A percentile compares a stretch with the other conserved stretches of the same genome.
Conservation (phyloP, 2,329 filamentous ascomycete species). For the Simplicillium sp. region DNA sequence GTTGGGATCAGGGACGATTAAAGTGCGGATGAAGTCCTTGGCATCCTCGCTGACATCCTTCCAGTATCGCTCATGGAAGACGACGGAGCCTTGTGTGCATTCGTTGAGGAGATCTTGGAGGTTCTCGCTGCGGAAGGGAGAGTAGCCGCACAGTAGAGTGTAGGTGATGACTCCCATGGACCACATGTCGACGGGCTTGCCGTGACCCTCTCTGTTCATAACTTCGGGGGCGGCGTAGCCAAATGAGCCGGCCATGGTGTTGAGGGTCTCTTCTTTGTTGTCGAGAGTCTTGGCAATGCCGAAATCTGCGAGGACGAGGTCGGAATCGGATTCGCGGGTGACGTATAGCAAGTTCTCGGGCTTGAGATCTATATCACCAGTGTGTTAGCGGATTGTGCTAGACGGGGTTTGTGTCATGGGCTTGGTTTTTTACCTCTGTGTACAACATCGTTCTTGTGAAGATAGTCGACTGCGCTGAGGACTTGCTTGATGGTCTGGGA, state of each 20-base stretch:
- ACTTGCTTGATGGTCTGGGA: conserved; percentile 94
- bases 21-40: conserved; percentile 80
- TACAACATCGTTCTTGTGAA: conserved; percentile 90
- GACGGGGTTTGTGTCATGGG: not conserved
- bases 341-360: conserved; percentile 96
- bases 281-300: conserved; percentile 98
- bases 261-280: conserved; percentile 80
- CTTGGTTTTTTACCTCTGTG: conserved; percentile 73
- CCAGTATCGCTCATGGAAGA: conserved; percentile 98
- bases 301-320: conserved; percentile 91
- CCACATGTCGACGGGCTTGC: conserved; percentile 99
- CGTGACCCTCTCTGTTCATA: conserved; percentile 95
- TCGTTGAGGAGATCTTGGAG: conserved; percentile 90
- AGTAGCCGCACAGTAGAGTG: conserved; percentile 95
- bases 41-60: conserved; percentile 92
- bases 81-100: conserved; percentile 71
- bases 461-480: conserved; percentile 84
- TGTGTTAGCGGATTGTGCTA: not conserved
- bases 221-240: conserved; percentile 97
- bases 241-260: conserved; percentile 97
- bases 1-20: conserved; percentile 71
- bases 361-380: conserved; percentile 65
- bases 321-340: conserved; percentile 65
- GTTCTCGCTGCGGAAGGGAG: conserved; percentile 92
- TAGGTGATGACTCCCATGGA: conserved; percentile 98